Base-by-base conservation (phyloP, 495 filamentous ascomycete genomes). In the Penicillium riverlandense region DNA sequence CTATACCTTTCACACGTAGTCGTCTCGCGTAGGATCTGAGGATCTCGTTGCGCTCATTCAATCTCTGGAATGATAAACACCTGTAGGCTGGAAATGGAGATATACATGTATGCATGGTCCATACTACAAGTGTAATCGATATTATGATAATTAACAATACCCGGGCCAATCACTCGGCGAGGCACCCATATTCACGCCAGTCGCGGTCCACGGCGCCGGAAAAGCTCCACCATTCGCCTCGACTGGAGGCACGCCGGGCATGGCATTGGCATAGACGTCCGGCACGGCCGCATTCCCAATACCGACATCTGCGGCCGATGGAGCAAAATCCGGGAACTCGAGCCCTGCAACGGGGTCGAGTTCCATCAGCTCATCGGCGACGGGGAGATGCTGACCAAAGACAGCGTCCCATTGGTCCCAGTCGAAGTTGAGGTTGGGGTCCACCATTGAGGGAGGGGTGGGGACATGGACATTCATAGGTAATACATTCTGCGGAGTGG, bases 401-500 rank as follows among this genome's bases (percentile, higher is more conserved):
- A 74, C 70, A 15, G 70, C 70, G 37, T 74, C 70, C 70, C 70
- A 74, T 52, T 74, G 70, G 39, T 74, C 70, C 70, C 70, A 74
- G 40, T 74, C 70, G 44, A 74, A 74, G 37, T 67, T 62, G 22
- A 71, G 43, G 37, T 70, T 71, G 5, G 69, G 65, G 15, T 71
- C 69, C 13, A 70, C 52, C 67, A 71, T 69, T 6, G 65, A 70
- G 0, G 69, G 67, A 1, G 66, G 69, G 12, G 67, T 70, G 38
- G 67, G 57, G 31, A 59, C 57, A 11, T 44, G 57, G 31, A 59
- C 57, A 11, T 44, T 48, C 33, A 53, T 53, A 13, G 49, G 41
- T 0, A 51, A 44, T 2, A 41, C 33, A 36, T 53, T 53, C 1
- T 58, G 57, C 12, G 58, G 58, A 10, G 43, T 22, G 8, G 56